Evolutionary conservation across 1,284 basidiomycete genomes (phyloP), one percentile per base, ranked within the genome.

Genomic region (Singerocomus inundabilis): DNA sequence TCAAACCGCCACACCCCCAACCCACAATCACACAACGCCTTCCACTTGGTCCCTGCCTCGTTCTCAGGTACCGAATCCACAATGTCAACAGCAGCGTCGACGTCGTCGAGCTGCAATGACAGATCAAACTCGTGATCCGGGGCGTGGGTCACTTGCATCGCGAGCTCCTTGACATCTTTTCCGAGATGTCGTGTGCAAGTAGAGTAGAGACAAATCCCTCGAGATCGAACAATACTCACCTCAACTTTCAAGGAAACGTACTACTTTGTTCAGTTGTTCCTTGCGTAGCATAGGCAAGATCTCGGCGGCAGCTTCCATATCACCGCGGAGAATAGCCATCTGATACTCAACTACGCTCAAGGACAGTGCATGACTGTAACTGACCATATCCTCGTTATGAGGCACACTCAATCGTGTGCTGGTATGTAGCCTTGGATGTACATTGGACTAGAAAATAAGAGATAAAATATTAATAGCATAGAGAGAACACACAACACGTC

Each of bases 321-420:
- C 96, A 5, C 85, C 90, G 7, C 93, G 85, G 29, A 99, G 78
- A 29, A 99, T 84, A 0, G 95, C 96, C 0, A 93, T 95, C 70
- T 99, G 95, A 67, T 99, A 99, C 72, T 99, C 97, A 33, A 99
- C 91, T n/a, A n/a, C n/a, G n/a, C n/a, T n/a, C n/a, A n/a, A n/a
- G n/a, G n/a, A n/a, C n/a, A n/a, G n/a, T n/a, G 85, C 73, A 66
- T 94, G 99, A 47, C 83, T 83, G 66, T 82, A 94, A 50, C 98
- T 74, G 58, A 88, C 86, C 71, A 96, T 76, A 60, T 94, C 88
- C 76, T 99, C 98, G 81, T 98, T 36, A 85, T 84, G 29, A 98
- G 86, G 70, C 98, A 99, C 59, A 99, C 87, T 32, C 93, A 88
- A 70, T 93, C 96, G 68, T 98, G 94, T 6, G 85, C 72, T 1